phyloP scores from a whole-genome alignment of 768 basidiomycete species.

The Hygrocybe coccinea region DNA sequence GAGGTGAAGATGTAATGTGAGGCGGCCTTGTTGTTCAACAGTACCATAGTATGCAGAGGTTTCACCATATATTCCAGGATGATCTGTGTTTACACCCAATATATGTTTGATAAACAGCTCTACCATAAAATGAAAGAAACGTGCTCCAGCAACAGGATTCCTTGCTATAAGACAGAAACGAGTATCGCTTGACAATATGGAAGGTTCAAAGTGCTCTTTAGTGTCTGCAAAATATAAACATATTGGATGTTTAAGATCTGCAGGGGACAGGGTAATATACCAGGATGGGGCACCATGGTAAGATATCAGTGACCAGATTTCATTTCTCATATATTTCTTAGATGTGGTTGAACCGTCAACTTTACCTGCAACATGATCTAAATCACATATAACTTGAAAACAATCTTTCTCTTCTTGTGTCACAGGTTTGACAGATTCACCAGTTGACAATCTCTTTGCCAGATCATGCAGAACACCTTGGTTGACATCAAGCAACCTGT shows the following conservation, averaged over 20 bases:
- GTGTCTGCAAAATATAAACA: slow-evolving; percentile 28
- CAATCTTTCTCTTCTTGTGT: slow-evolving; percentile 1
- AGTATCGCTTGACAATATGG: slow-evolving; percentile 4
- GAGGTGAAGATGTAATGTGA: slow-evolving; percentile 32
- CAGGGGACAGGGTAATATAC: slow-evolving; percentile 13
- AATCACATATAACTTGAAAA: too few relatives aligned
- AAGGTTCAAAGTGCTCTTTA: slow-evolving; percentile 14
- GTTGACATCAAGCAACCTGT: slow-evolving; percentile 21
- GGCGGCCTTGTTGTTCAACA: too few relatives aligned
- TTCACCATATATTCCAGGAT: too few relatives aligned
- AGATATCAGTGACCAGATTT: slow-evolving; percentile 18
- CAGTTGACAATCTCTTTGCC: slow-evolving; percentile 16
- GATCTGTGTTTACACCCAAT: slow-evolving; percentile 14
- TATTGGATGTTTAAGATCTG: slow-evolving; percentile 13
- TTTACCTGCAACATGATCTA: slow-evolving; percentile 12
- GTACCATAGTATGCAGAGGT: too few relatives aligned
- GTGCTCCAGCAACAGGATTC: slow-evolving; percentile 16
- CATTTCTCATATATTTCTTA: slow-evolving; percentile 14
- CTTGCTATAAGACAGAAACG: slow-evolving; percentile 20
- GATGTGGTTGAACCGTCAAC: slow-evolving; percentile 25
- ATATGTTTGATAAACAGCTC: slow-evolving; percentile 22
- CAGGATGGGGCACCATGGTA: slow-evolving; percentile 21
- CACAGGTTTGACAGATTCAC: slow-evolving; percentile 25
- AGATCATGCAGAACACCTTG: slow-evolving; percentile 12
- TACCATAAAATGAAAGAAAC: slow-evolving; percentile 26